Evolutionary conservation across 2,329 filamentous ascomycete genomes (phyloP), one percentile per base, ranked within the genome.

Genomic region (Ceratocystis huliohia): DNA sequence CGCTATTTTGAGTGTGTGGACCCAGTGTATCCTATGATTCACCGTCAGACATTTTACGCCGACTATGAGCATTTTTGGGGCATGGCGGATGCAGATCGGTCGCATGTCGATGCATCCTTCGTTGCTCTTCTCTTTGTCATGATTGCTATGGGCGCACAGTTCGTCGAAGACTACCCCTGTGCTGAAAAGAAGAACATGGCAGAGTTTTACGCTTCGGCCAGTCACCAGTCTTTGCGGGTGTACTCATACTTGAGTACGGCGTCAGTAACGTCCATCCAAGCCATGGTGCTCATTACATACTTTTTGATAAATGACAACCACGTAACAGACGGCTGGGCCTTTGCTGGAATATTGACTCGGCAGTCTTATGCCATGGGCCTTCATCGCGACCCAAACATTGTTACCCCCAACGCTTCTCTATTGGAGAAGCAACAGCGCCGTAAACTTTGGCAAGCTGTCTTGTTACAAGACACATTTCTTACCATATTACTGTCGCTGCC

Each of bases 281-380:
- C 89, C 57, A 92, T 92, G 88, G 86, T 91, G 0, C 76, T 93
- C 66, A 85, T 91, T 68, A 86, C 85, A 0, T 92, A 92, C 72
- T 93, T 93, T 71, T 78, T 93, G 45, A 91, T 92, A 77, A 93
- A 93, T 71, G 88, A 93, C 74, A 91, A 91, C 71, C 88, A 92
- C 71, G 88, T 88, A 3, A 89, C 87, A 0, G 89, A 93, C 73
- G 89, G 88, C 1, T 93, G 88, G 85, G 86, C 88, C 0, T 93
- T 91, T 78, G 87, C 87, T 0, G 89, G 89, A 5, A 86, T 93
- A 30, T 75, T 91, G 25, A 85, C 90, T 69, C 81, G 88, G 30
- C 89, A 93, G 74, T 84, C 88, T 0, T 92, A 91, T 71, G 89
- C 89, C 28, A 88, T 93, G 85, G 88, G 89, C 0, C 75, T 93